Conservation (phyloP, 1,284 basidiomycete genomes). For the Sphaerobolus stellatus region DNA sequence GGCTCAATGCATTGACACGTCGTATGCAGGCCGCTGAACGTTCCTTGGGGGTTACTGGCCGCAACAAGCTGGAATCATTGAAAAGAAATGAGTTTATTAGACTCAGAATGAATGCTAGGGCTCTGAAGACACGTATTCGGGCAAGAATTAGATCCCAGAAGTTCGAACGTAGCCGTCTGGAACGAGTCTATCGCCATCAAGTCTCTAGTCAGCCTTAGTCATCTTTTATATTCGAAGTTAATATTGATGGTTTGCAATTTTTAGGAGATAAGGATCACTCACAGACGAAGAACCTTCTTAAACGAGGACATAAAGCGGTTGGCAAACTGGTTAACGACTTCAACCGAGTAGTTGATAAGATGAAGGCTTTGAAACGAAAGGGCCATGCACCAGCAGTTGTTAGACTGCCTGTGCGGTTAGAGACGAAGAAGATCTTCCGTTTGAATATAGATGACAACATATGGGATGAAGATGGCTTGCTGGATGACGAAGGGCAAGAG, state of each 20-base stretch:
- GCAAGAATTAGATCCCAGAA: constrained; percentile 9
- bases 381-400: not conserved
- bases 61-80: constrained; percentile 2
- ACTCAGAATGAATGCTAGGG: constrained; percentile 13
- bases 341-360: not conserved
- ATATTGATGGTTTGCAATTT: not conserved
- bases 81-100: constrained; percentile 8
- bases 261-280: not conserved
- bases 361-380: not conserved
- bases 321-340: not conserved
- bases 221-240: constrained; percentile 3
- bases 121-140: constrained; percentile 13
- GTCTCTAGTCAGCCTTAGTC: too few species aligned
- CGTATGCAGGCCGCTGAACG: not conserved
- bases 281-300: not conserved
- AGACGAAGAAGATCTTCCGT: not conserved
- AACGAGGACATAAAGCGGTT: not conserved
- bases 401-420: not conserved
- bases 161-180: constrained; percentile 13
- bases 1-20: not conserved
- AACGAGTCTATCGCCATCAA: constrained; percentile 7
- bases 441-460: not conserved
- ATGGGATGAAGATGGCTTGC: not conserved
- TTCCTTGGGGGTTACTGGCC: not conserved
- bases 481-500: not conserved